phyloP scores from a whole-genome alignment of 768 basidiomycete genomes.

The Naganishia vishniacii region DNA sequence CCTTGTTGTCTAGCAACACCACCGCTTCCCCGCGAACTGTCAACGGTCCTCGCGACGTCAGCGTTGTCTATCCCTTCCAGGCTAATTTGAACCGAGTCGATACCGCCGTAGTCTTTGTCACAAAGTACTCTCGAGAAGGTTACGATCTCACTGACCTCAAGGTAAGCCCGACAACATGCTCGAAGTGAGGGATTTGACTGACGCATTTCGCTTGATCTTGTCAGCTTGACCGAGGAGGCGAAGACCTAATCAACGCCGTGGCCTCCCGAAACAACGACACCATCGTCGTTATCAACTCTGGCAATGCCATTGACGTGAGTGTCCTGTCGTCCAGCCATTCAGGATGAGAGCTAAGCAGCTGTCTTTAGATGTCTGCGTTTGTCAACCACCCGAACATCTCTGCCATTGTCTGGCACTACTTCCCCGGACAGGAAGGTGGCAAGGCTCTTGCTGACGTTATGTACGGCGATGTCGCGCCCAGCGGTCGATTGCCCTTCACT shows the following conservation, averaged over 20 bases:
- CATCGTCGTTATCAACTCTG: constrained; percentile 67
- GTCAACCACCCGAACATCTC: constrained; percentile 17
- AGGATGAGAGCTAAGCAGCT: no score
- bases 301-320: constrained; percentile 51
- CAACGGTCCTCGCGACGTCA: not conserved
- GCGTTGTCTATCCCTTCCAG: constrained; percentile 5
- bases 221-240: constrained; percentile 60
- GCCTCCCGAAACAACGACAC: constrained; percentile 50
- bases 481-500: constrained; percentile 63
- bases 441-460: constrained; percentile 62
- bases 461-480: constrained; percentile 64
- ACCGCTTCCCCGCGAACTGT: constrained; percentile 4
- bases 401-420: constrained; percentile 42
- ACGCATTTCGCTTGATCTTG: no score
- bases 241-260: constrained; percentile 58
- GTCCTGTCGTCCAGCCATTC: no score
- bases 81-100: constrained; percentile 52
- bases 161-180: not conserved
- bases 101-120: constrained; percentile 70
- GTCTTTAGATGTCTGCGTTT: constrained; percentile 12
- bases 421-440: constrained; percentile 60
- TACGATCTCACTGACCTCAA: constrained; percentile 64
- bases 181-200: not conserved
- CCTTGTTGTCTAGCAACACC: not conserved
- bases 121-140: constrained; percentile 71